Evolutionary conservation across 2,329 filamentous ascomycete genomes (phyloP).

Genomic region (Didymella arachidicola): DNA sequence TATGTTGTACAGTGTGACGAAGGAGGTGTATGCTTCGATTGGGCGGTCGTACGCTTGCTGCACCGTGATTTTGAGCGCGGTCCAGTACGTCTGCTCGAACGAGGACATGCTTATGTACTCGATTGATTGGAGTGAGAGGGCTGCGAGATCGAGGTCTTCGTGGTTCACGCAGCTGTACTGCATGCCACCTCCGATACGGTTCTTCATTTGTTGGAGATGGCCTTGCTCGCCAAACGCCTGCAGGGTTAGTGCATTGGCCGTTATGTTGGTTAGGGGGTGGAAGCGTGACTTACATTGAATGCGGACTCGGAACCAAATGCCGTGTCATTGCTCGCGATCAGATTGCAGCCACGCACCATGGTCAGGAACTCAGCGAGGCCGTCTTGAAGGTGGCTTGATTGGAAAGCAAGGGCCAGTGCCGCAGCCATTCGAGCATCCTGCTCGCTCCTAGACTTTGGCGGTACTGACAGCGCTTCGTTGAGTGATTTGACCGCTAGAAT

Average conservation of each 20-base stretch:
- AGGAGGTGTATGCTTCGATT: slow-evolving; percentile 51
- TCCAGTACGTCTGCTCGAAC: slow-evolving; percentile 41
- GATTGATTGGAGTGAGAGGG: slow-evolving; percentile 38
- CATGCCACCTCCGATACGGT: slow-evolving; percentile 33
- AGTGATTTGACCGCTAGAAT: slow-evolving; percentile 66
- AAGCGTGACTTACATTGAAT: slow-evolving; percentile 36
- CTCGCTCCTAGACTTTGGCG: slow-evolving; percentile 43
- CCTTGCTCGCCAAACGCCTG: slow-evolving; percentile 43
- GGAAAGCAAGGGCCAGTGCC: slow-evolving; percentile 48
- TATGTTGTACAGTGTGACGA: slow-evolving; percentile 53
- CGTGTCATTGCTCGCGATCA: slow-evolving; percentile 43
- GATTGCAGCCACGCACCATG: slow-evolving; percentile 49
- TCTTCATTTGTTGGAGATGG: slow-evolving; percentile 45
- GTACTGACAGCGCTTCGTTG: slow-evolving; percentile 49
- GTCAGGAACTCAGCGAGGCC: slow-evolving; percentile 49
- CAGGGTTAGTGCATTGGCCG: slow-evolving; percentile 1
- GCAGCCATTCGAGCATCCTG: slow-evolving; percentile 50
- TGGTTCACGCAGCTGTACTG: slow-evolving; percentile 30
- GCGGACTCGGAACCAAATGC: slow-evolving; percentile 33
- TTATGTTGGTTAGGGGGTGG: slow-evolving; percentile 1
- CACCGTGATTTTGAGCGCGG: slow-evolving; percentile 35
- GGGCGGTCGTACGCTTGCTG: slow-evolving; percentile 42
- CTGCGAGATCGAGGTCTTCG: slow-evolving; percentile 42
- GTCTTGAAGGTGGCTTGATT: slow-evolving; percentile 50
- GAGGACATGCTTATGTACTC: slow-evolving; percentile 39